These are phyloP conservation scores for Saccharomycopsis babjevae DNA, from an alignment of 805 yeast genomes.

Conservation along the genomic window DNA sequence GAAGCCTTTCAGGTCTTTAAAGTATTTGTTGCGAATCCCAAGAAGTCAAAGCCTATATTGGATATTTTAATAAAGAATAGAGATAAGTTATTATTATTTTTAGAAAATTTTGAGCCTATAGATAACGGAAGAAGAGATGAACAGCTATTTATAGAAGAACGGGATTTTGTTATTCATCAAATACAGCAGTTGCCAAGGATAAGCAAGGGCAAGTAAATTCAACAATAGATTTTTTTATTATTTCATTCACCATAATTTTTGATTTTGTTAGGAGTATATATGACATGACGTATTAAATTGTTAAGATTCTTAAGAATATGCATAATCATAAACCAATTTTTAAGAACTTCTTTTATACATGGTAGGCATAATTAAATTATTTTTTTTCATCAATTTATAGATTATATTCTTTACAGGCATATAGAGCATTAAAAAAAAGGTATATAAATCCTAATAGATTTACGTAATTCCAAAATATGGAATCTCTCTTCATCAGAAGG, in stretches of 20 bases:
- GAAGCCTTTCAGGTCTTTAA: constrained; percentile 93
- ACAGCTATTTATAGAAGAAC: constrained; percentile 62
- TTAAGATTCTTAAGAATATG: too few relatives aligned
- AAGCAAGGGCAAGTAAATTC: not conserved
- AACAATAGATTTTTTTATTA: not conserved
- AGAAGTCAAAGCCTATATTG: constrained; percentile 64
- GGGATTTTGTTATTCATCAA: constrained; percentile 66
- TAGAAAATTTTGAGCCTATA: constrained; percentile 47
- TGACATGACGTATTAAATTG: not conserved
- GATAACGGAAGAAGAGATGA: constrained; percentile 48
- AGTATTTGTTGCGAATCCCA: constrained; percentile 93
- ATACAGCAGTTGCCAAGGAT: constrained; percentile 59
- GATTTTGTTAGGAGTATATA: not conserved
- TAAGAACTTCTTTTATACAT: too few relatives aligned
- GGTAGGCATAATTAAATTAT: too few relatives aligned
- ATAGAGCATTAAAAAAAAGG: too few relatives aligned
- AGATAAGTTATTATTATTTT: constrained; percentile 60
- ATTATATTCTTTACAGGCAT: too few relatives aligned
- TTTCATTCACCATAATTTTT: not conserved
- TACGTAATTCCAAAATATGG: too few relatives aligned
- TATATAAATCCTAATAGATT: too few relatives aligned
- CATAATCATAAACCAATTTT: too few relatives aligned
- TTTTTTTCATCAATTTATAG: too few relatives aligned
- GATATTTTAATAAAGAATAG: constrained; percentile 82
- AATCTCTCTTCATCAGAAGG: too few relatives aligned